These are phyloP conservation scores for Chalaropsis ovoidea DNA, from an alignment of 2,329 filamentous ascomycete genomes.

Conservation along the genomic window DNA sequence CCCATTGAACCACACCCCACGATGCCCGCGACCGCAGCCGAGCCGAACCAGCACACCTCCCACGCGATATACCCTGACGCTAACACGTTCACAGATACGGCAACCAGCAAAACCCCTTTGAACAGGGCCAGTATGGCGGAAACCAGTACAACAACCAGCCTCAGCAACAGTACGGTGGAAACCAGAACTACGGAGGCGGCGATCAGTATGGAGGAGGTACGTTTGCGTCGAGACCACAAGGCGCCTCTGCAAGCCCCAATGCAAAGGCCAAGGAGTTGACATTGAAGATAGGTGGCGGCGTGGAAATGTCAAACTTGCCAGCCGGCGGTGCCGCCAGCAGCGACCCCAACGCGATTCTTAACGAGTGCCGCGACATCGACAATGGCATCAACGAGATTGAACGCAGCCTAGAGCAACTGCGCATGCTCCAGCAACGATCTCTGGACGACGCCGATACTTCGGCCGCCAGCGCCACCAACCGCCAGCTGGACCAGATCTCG, in stretches of 20 bases:
- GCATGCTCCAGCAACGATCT: slow-evolving; percentile 58
- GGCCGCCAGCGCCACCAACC: slow-evolving; percentile 53
- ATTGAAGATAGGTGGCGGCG: slow-evolving; percentile 25
- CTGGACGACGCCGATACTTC: slow-evolving; percentile 67
- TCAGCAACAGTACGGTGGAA: slow-evolving; percentile 27
- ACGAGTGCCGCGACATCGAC: slow-evolving; percentile 75
- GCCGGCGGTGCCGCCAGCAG: slow-evolving; percentile 26
- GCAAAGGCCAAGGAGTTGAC: slow-evolving; percentile 25
- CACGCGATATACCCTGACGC: neutral
- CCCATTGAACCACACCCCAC: neutral
- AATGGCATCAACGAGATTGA: slow-evolving; percentile 66
- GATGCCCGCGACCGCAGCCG: neutral
- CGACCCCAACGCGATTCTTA: slow-evolving; percentile 68
- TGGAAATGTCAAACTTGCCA: slow-evolving; percentile 27
- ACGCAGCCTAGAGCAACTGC: slow-evolving; percentile 59
- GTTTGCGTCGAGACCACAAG: slow-evolving; percentile 21
- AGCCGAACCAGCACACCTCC: slow-evolving; percentile 4
- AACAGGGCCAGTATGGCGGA: slow-evolving; percentile 40
- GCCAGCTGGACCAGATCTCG: slow-evolving; percentile 61
- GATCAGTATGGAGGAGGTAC: slow-evolving; percentile 25
- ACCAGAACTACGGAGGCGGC: slow-evolving; percentile 34
- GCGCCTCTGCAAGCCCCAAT: slow-evolving; percentile 21
- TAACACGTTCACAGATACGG: slow-evolving; percentile 40
- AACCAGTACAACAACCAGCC: slow-evolving; percentile 30
- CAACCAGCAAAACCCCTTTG: slow-evolving; percentile 46